Conservation (phyloP, 192 early-diverging fungal species). For the Funneliformis mosseae region DNA sequence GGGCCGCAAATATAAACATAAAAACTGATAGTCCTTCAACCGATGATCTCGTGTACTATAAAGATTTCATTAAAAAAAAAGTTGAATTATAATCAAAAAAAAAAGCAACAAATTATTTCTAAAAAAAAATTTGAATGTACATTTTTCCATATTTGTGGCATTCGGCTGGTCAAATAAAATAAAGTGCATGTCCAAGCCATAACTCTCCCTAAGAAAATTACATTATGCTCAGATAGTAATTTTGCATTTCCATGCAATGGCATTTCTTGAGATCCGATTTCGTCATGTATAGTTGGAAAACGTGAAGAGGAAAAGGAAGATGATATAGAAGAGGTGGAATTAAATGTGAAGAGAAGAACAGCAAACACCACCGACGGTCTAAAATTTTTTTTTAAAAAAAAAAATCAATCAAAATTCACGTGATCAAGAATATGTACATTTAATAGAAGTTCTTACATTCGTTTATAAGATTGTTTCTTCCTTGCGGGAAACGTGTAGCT, state of each 20-base stretch:
- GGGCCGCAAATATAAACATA: conserved; percentile 74
- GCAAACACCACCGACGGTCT: conserved; percentile 25
- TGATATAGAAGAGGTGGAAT: not conserved
- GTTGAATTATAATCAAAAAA: not conserved
- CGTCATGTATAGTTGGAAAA: not conserved
- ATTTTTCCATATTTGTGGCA: conserved; percentile 80
- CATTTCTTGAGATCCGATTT: not conserved
- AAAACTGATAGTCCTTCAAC: conserved; percentile 71
- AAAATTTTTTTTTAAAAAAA: not conserved
- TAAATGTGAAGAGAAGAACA: conserved; percentile 27
- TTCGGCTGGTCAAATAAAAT: conserved; percentile 68
- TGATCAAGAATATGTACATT: not conserved
- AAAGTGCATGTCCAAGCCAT: conserved; percentile 69
- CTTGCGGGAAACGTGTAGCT: conserved; percentile 30
- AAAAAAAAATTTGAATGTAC: conserved; percentile 17
- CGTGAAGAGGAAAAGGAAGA: not conserved
- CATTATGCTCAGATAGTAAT: conserved; percentile 13
- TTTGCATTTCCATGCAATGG: not conserved
- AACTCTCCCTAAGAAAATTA: conserved; percentile 51
- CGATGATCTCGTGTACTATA: conserved; percentile 53
- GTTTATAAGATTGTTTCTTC: conserved; percentile 15
- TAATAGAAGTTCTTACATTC: conserved; percentile 20
- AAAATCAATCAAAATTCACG: not conserved
- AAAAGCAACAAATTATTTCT: not conserved
- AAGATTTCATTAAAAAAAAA: not conserved